Evolutionary conservation across 768 basidiomycete genomes (phyloP).

Genomic region (Lyophyllum atratum): DNA sequence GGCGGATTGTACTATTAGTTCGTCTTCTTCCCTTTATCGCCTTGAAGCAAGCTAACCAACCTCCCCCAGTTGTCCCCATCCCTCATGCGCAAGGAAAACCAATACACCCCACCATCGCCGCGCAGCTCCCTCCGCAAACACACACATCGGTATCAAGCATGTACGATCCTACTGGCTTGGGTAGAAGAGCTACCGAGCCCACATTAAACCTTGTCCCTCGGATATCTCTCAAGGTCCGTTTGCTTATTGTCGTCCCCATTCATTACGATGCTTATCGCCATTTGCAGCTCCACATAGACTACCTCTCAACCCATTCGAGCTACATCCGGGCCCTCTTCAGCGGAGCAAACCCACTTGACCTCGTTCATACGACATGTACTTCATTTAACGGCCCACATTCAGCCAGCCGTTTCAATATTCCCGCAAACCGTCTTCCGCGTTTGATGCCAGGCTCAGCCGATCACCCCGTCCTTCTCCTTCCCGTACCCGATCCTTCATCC

Average conservation of each 20-base stretch:
- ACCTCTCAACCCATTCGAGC: constrained; percentile 79
- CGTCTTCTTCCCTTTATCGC: constrained; percentile 18
- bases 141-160: constrained; percentile 30
- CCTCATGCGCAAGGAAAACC: constrained; percentile 41
- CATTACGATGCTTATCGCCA: constrained; percentile 7
- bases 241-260: background rate
- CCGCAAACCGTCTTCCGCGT: constrained; percentile 59
- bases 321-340: constrained; percentile 73
- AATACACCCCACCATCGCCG: constrained; percentile 28
- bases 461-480: constrained; percentile 72
- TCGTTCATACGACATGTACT: constrained; percentile 43
- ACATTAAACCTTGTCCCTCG: constrained; percentile 51
- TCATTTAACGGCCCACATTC: constrained; percentile 21
- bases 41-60: constrained; percentile 3
- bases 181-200: constrained; percentile 55
- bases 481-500: constrained; percentile 72
- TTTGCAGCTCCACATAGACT: constrained; percentile 74
- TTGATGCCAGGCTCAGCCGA: constrained; percentile 65
- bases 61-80: constrained; percentile 48
- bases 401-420: constrained; percentile 41
- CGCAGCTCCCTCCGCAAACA: constrained; percentile 31
- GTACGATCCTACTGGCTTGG: constrained; percentile 44
- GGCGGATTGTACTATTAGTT: constrained; percentile 79
- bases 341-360: constrained; percentile 62
- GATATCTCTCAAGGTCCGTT: constrained; percentile 64